Percentiles rank a stretch among this genome's conserved stretches.
These are phyloP conservation scores for Camellia sinensis DNA, from an alignment of 148 eudicot genomes.

Conservation along the genomic window DNA sequence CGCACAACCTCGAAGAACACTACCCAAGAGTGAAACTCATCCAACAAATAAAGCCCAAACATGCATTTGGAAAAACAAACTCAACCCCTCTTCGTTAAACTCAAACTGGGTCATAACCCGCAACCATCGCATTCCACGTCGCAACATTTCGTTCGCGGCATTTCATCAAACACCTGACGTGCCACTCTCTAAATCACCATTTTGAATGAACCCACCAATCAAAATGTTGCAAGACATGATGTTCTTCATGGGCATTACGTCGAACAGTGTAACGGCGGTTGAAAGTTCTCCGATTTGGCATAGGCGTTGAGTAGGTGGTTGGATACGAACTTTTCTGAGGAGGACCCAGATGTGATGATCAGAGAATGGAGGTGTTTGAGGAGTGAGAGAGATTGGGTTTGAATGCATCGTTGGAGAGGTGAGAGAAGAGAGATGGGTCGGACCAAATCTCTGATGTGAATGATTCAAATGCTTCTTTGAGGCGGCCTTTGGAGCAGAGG, in stretches of 20 bases:
- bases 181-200: constrained; percentile 57
- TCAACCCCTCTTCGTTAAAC: constrained; percentile 59
- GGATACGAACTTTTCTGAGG: constrained; percentile 46
- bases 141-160: constrained; percentile 72
- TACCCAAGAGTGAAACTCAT: constrained; percentile 64
- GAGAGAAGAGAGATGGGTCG: constrained; percentile 57
- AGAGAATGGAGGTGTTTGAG: constrained; percentile 65
- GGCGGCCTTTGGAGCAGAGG: constrained; percentile 51
- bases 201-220: constrained; percentile 59
- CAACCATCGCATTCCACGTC: constrained; percentile 82
- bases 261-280: constrained; percentile 42
- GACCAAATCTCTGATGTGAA: constrained; percentile 45
- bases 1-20: constrained; percentile 74
- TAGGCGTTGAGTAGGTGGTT: constrained; percentile 69
- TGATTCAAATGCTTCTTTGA: constrained; percentile 62
- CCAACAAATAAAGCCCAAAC: constrained; percentile 61
- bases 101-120: constrained; percentile 59
- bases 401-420: constrained; percentile 57
- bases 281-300: constrained; percentile 43
- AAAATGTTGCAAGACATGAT: constrained; percentile 74
- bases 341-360: constrained; percentile 56
- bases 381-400: constrained; percentile 35
- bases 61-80: constrained; percentile 53
- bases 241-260: constrained; percentile 55
- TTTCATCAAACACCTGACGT: constrained; percentile 53